Base-by-base conservation (phyloP, 2,329 filamentous ascomycete species). In the Arthrobotrys conoides region DNA sequence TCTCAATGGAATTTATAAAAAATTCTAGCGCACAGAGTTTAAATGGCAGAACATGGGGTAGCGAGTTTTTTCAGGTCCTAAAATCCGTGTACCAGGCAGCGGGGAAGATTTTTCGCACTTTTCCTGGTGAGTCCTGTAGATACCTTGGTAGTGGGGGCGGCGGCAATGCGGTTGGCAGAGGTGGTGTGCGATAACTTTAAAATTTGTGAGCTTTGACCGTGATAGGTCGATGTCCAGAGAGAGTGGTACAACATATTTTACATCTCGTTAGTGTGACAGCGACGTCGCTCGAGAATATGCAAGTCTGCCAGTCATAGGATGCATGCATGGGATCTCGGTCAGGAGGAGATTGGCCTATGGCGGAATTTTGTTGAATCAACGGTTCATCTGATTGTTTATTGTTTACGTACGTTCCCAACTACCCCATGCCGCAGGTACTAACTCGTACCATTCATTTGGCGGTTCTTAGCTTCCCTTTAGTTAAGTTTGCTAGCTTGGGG, bases 301-400 rank as follows among this genome's bases (percentile, higher is more conserved):
- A 61, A 30, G 53, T 41, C n/a, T 59, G 53, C 38, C 38, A 59
- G 53, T 61, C 57, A 24, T 61, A 27, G n/a, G 36, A 55, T 55
- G 24, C 51, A 55, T 61, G 57, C 57, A 61, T 61, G 36, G 33
- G 36, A 61, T 61, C 57, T 61, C 57, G 33, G 36, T 24, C 36
- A n/a, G 36, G 33, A 16, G 57, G 57, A 61, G 14, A 61, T 61
- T 61, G 57, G 14, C 57, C 33, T 44, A 61, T 61, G 36, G 36
- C 57, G 57, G 57, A 61, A 49, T 71, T 71, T 71, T 71, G 68
- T 71, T 71, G 68, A 71, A 71, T 64, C 46, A 55, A 30, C 36
- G 36, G 6, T 61, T 27, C 57, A 61, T 41, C 5, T 61, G 14
- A 27, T 61, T 41, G 33, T 61, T 61, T 44, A 44, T 61, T 61